Percentiles rank a stretch among this genome's conserved stretches.
Evolutionary conservation across 1,139 yeast genomes (phyloP).

Genomic region (Spencermartinsiella ligniputridi): DNA sequence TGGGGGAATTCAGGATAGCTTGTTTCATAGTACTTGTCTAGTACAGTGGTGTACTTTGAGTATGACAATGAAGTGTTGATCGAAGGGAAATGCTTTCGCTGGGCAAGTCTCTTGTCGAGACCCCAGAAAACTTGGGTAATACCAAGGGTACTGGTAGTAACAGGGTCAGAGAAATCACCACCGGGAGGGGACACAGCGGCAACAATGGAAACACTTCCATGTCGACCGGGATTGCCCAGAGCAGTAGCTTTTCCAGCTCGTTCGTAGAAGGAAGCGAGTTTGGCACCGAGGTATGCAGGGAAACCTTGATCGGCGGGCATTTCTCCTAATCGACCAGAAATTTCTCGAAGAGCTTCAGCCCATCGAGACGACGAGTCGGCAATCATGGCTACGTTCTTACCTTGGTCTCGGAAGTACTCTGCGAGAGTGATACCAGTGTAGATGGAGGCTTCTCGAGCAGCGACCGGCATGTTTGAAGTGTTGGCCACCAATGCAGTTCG

Average conservation of each 20-base stretch:
- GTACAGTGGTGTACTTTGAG: conserved; percentile 88
- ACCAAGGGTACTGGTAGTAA: conserved; percentile 95
- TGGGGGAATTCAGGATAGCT: conserved; percentile 89
- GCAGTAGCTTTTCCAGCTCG: conserved; percentile 98
- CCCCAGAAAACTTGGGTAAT: conserved; percentile 99
- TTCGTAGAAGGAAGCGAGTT: conserved; percentile 96
- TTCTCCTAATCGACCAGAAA: conserved; percentile 99
- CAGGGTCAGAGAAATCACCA: conserved; percentile 99
- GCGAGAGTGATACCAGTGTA: conserved; percentile 98
- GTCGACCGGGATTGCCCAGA: conserved; percentile 92
- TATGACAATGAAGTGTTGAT: conserved; percentile 93
- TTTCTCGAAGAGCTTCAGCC: conserved; percentile 99
- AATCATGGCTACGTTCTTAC: conserved; percentile 98
- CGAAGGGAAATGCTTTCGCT: conserved; percentile 99
- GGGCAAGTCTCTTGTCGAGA: conserved; percentile 96
- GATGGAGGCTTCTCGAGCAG: conserved; percentile 99
- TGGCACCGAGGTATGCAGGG: conserved; percentile 99
- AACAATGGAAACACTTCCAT: conserved; percentile 96
- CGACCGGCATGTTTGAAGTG: conserved; percentile 99
- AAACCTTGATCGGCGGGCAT: conserved; percentile 99
- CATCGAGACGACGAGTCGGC: conserved; percentile 99
- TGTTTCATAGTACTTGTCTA: conserved; percentile 77
- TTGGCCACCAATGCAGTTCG: conserved; percentile 98
- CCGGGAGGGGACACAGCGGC: conserved; percentile 99
- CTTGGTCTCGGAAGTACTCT: conserved; percentile 99